Base-by-base conservation (phyloP, 2,329 filamentous ascomycete genomes). In the Nigrospora osmanthi region DNA sequence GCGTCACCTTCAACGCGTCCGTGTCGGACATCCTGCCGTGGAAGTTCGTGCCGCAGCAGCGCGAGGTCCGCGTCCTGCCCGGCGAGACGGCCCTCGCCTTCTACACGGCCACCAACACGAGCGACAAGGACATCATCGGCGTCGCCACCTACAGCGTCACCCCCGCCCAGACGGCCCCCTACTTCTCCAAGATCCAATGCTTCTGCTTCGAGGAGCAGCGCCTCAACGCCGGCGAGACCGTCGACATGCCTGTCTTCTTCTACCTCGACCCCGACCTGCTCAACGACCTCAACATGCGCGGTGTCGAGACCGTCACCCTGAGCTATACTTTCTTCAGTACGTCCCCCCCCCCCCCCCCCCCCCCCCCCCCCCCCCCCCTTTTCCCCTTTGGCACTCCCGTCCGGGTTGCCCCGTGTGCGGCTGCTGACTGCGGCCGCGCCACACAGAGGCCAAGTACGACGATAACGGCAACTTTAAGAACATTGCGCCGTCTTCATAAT, bases 201-300 rank as follows among this genome's bases (percentile, higher is more conserved):
- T 98, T 98, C 67, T 98, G 93, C 67, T 98, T 98, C 58, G 93
- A 98, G 70, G 91, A 89, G 67, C 93, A 98, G 75, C 23, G 94
- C 49, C 68, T 98, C 53, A 91, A 93, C 61, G 90, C 90, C 6
- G 90, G 91, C 38, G 94, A 98, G 75, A 93, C 89, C 38, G 93
- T 98, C 44, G 93, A 98, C 65, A 98, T 98, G 94, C 94, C 93
- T 0, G 94, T 98, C 1, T 98, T 98, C 67, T 98, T 98, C 69
- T 98, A 97, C 66, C 86, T 98, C 53, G 93, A 98, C 60, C 93
- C 93, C 1, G 93, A 97, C 61, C 84, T 98, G 69, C 75, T 91
- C 47, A 90, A 86, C 55, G 93, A 98, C 65, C 72, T 91, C 42
- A 90, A 86, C 52, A 97, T 96, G 91, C 87, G 79, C 67, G 87